phyloP scores from a whole-genome alignment of 2,329 filamentous ascomycete species.

The Fusarium mangiferae region DNA sequence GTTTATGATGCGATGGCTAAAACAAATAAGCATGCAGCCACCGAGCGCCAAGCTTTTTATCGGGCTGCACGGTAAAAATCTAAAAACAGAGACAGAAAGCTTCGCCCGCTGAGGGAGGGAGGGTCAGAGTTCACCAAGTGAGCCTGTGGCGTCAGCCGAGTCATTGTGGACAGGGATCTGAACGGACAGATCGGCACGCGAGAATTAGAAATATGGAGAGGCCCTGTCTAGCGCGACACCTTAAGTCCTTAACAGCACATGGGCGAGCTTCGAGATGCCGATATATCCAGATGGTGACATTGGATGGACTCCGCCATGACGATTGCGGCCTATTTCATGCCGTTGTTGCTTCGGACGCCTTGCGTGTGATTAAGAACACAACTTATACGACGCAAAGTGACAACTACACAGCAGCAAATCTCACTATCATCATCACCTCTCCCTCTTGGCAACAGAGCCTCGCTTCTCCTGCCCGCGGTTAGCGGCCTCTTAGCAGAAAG shows the following conservation, averaged over 20 bases:
- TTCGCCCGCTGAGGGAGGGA: constrained; percentile 32
- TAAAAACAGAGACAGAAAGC: constrained; percentile 39
- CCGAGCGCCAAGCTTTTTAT: constrained; percentile 43
- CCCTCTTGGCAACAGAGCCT: not conserved
- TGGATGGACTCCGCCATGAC: constrained; percentile 29
- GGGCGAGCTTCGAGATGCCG: constrained; percentile 36
- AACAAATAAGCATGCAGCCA: constrained; percentile 45
- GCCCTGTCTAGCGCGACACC: constrained; percentile 36
- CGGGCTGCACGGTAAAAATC: constrained; percentile 43
- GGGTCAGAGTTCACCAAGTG: constrained; percentile 14
- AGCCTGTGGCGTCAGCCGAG: constrained; percentile 32
- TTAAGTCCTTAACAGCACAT: constrained; percentile 25
- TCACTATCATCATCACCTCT: not conserved
- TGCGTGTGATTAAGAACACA: not conserved
- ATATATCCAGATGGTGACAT: constrained; percentile 41
- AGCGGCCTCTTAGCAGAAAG: constrained; percentile 15
- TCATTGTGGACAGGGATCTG: constrained; percentile 33
- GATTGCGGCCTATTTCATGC: constrained; percentile 19
- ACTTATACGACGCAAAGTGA: not conserved
- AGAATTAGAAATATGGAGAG: constrained; percentile 42
- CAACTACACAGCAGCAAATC: not conserved
- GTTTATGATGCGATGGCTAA: constrained; percentile 23
- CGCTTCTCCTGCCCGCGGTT: constrained; percentile 11
- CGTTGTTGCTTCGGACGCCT: not conserved
- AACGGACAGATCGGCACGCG: constrained; percentile 45